These are phyloP conservation scores for Aristolochia fimbriata DNA, from an alignment of 164 flowering plant genomes.

Conservation along the genomic window DNA sequence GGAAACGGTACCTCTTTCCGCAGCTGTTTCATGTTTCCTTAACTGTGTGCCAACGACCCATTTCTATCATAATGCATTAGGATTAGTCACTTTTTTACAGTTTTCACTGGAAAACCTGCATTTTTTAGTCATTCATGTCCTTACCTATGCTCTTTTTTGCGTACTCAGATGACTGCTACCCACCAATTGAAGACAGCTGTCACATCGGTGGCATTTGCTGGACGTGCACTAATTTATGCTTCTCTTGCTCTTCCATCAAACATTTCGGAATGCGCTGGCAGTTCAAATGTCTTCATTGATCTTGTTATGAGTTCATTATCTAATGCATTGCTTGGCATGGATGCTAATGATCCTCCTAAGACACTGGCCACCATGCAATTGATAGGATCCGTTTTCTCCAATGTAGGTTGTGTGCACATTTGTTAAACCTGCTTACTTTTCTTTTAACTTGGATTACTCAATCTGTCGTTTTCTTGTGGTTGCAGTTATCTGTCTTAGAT, in stretches of 20 bases:
- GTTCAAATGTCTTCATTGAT: conserved; percentile 31
- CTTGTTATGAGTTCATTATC: conserved; percentile 68
- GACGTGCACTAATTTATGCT: conserved; percentile 64
- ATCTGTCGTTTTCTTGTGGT: conserved; percentile 6
- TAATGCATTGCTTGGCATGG: conserved; percentile 96
- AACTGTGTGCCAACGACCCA: background rate
- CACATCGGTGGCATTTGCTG: conserved; percentile 85
- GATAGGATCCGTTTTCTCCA: conserved; percentile 91
- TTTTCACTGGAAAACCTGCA: too few relatives aligned
- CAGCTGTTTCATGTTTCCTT: background rate
- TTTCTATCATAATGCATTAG: too few relatives aligned
- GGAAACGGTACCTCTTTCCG: conserved; percentile 68
- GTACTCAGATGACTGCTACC: conserved; percentile 77
- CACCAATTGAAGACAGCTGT: conserved; percentile 96
- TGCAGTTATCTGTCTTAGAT: conserved; percentile 70
- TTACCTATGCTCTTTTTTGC: background rate
- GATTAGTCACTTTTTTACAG: background rate
- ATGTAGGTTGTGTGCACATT: conserved; percentile 35
- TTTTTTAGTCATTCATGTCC: too few relatives aligned
- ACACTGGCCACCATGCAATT: conserved; percentile 94
- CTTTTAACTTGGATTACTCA: conserved; percentile 6
- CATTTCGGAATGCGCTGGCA: conserved; percentile 25
- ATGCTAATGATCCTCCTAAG: conserved; percentile 99
- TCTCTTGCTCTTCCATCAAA: conserved; percentile 37
- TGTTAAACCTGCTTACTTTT: background rate